Percentiles rank a stretch among this genome's conserved stretches.
phyloP scores from a whole-genome alignment of 768 basidiomycete species.

The Imleria badia region DNA sequence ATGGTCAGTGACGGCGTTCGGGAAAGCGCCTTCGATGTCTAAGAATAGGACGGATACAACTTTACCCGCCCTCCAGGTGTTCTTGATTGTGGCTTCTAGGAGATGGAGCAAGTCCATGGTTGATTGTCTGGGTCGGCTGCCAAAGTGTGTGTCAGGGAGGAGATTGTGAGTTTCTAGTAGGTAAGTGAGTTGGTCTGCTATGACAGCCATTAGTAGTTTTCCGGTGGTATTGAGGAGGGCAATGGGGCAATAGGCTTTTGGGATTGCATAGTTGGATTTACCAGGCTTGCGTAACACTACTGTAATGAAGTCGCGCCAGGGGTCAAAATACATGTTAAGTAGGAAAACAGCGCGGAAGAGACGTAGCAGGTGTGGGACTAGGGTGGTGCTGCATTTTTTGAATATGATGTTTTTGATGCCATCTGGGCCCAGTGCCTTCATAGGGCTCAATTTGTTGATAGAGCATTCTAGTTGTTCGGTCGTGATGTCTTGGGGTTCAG shows the following conservation, averaged over 20 bases:
- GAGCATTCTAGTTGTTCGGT: rapidly evolving
- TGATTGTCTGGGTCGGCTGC: background rate
- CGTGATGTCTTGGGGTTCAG: background rate
- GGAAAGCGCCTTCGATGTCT: too few relatives aligned
- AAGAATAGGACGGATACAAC: too few relatives aligned
- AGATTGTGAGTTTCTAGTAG: background rate
- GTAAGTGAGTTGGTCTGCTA: background rate
- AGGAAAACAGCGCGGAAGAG: background rate
- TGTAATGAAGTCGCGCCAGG: background rate
- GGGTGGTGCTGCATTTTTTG: background rate
- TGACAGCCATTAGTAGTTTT: background rate
- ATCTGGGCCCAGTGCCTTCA: background rate
- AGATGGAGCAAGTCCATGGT: background rate
- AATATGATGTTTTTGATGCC: background rate
- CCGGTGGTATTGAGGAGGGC: background rate
- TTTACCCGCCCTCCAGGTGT: background rate
- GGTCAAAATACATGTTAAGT: background rate
- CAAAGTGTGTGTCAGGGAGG: background rate
- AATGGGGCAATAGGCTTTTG: background rate
- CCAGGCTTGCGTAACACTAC: background rate
- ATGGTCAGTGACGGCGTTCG: too few relatives aligned
- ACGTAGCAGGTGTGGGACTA: background rate
- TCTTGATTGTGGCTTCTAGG: background rate
- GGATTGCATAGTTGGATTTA: background rate
- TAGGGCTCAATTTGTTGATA: background rate